Evolutionary conservation across 257 asterid species (phyloP).

Genomic region (Hygrophila difformis): DNA sequence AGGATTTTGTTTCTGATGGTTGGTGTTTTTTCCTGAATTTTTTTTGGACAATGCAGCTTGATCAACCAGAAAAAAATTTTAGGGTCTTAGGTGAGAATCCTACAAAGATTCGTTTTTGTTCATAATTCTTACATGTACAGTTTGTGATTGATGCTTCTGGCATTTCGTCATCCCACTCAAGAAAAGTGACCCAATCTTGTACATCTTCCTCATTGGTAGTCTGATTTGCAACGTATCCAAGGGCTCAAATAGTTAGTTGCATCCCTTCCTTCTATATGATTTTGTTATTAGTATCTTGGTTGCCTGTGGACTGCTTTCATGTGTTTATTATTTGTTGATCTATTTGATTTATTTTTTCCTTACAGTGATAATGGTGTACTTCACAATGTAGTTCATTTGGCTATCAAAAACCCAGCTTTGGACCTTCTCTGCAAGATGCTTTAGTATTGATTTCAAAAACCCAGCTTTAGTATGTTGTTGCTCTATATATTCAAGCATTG

Average conservation of each 20-base stretch:
- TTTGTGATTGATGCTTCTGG: slow-evolving; percentile 18
- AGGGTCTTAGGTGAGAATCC: slow-evolving; percentile 82
- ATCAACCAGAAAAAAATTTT: slow-evolving; percentile 95
- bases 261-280: slow-evolving; percentile 12
- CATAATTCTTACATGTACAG: slow-evolving; percentile 3
- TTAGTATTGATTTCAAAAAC: slow-evolving; percentile 89
- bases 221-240: slow-evolving; percentile 79
- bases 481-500: slow-evolving; percentile 16
- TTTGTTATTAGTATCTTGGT: slow-evolving; percentile 12
- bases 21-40: slow-evolving; percentile 15
- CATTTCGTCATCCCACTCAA: slow-evolving; percentile 88
- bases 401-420: slow-evolving; percentile 80
- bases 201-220: slow-evolving; percentile 93
- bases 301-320: slow-evolving; percentile 9
- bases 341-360: slow-evolving; percentile 11
- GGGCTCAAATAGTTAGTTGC: slow-evolving; percentile 78
- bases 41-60: slow-evolving; percentile 61
- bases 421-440: slow-evolving; percentile 98
- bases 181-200: slow-evolving; percentile 94
- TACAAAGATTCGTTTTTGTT: slow-evolving; percentile 14
- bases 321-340: no score
- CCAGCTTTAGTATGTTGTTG: slow-evolving; percentile 16
- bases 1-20: slow-evolving; percentile 9
- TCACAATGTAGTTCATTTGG: slow-evolving; percentile 67
- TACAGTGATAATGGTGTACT: slow-evolving; percentile 90